phyloP scores from a whole-genome alignment of 2,329 filamentous ascomycete genomes.

The Neopestalotiopsis sp. region DNA sequence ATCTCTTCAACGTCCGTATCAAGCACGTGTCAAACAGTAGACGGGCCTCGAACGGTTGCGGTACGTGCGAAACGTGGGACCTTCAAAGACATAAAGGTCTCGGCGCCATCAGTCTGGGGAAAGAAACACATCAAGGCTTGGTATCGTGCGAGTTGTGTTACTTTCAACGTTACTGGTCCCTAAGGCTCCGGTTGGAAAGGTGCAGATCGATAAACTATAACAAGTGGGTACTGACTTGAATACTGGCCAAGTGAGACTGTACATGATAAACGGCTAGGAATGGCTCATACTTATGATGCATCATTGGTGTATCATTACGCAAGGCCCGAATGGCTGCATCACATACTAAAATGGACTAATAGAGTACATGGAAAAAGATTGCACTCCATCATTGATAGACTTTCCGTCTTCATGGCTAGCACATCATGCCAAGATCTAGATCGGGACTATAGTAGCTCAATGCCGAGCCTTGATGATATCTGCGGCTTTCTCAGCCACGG shows the following conservation, averaged over 20 bases:
- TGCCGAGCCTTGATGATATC: constrained; percentile 33
- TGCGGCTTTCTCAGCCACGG: constrained; percentile 38
- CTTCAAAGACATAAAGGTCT: background rate
- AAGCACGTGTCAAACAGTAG: background rate
- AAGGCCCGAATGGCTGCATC: background rate
- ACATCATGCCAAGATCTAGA: background rate
- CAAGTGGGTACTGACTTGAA: background rate
- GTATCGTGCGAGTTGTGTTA: background rate
- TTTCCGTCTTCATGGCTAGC: background rate
- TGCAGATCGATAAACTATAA: constrained; percentile 1
- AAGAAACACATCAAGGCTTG: background rate
- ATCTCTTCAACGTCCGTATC: background rate
- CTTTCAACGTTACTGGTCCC: background rate
- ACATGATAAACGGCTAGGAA: background rate
- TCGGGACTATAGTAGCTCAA: background rate
- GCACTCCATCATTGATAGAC: too few species aligned
- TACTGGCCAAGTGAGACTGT: background rate
- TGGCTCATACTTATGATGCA: background rate
- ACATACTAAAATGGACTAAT: background rate
- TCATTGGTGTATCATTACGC: background rate
- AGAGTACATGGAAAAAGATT: background rate
- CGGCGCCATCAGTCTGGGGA: background rate
- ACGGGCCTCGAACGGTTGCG: background rate
- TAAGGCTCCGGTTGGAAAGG: background rate
- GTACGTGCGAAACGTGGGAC: background rate